Base-by-base conservation (phyloP, 2,329 filamentous ascomycete species). In the Xylaria sp. region DNA sequence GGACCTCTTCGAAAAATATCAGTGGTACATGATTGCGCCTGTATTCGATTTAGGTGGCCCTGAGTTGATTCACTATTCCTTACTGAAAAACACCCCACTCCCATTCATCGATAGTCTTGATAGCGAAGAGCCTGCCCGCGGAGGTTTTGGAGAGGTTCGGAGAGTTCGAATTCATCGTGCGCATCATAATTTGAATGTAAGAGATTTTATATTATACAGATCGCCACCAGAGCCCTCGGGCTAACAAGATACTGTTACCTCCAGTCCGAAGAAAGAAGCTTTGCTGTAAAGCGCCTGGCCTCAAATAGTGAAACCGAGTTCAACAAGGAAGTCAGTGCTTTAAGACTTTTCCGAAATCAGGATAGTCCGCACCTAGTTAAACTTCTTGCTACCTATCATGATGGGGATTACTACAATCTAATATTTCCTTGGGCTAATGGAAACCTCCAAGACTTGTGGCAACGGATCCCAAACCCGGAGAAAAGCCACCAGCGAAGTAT, bases 101-200 rank as follows among this genome's bases (percentile, higher is more conserved):
- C n/a, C n/a, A n/a, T n/a, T n/a, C n/a, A n/a, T n/a, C n/a, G n/a
- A n/a, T n/a, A n/a, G n/a, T n/a, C n/a, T n/a, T n/a, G n/a, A n/a
- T n/a, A n/a, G n/a, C n/a, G n/a, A n/a, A n/a, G n/a, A n/a, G n/a
- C n/a, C n/a, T n/a, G n/a, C n/a, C n/a, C n/a, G n/a, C n/a, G n/a
- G n/a, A n/a, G n/a, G n/a, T n/a, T n/a, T n/a, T n/a, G n/a, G n/a
- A n/a, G n/a, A n/a, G n/a, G n/a, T n/a, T n/a, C n/a, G n/a, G n/a
- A n/a, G n/a, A n/a, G n/a, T n/a, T n/a, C n/a, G n/a, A n/a, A 56
- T 56, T 56, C 52, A 56, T 17, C 25, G 21, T 17, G 40, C 21
- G 8, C 52, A 56, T 28, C 52, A 56, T 15, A 28, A 56, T 21
- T 37, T 56, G 17, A 31, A 46, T 17, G 52, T 37, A 14, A 8